Evolutionary conservation across 1,284 basidiomycete genomes (phyloP).

Genomic region (Ganoderma sinense): DNA sequence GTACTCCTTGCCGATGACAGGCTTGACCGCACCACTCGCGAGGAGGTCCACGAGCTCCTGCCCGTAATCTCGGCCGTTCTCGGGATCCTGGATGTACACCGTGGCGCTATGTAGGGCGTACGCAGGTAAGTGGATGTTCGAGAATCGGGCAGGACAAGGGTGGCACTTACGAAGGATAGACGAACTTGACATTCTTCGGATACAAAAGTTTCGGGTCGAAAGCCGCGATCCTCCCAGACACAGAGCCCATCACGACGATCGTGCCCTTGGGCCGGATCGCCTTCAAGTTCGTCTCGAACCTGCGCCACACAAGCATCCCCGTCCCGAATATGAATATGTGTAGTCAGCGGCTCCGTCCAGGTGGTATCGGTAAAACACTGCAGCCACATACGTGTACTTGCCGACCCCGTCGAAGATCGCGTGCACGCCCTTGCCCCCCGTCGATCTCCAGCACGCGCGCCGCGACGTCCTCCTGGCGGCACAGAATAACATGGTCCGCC

Average conservation of each 20-base stretch:
- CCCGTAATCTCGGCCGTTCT: conserved; percentile 75
- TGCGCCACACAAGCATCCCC: conserved; percentile 36
- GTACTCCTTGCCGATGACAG: conserved; percentile 82
- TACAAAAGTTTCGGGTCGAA: conserved; percentile 79
- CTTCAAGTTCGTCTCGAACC: conserved; percentile 85
- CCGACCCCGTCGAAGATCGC: conserved; percentile 96
- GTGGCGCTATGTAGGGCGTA: conserved; percentile 42
- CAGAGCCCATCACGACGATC: conserved; percentile 90
- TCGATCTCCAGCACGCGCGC: conserved; percentile 79
- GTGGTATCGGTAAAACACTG: no score
- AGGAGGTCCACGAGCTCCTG: conserved; percentile 74
- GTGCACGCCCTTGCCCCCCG: conserved; percentile 85
- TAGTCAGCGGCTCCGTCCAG: no score
- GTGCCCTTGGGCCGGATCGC: conserved; percentile 84
- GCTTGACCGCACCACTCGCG: conserved; percentile 67
- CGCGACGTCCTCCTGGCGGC: conserved; percentile 79
- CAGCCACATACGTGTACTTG: conserved; percentile 81
- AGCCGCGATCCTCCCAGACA: conserved; percentile 80
- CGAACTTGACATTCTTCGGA: conserved; percentile 86
- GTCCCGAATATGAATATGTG: no score
- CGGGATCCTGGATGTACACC: conserved; percentile 72
- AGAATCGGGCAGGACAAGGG: not conserved
- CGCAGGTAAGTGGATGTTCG: not conserved
- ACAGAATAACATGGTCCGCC: conserved; percentile 88
- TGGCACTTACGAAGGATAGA: conserved; percentile 72